These are phyloP conservation scores for Neurospora hispaniola DNA, from an alignment of 495 filamentous ascomycete species.

Conservation along the genomic window DNA sequence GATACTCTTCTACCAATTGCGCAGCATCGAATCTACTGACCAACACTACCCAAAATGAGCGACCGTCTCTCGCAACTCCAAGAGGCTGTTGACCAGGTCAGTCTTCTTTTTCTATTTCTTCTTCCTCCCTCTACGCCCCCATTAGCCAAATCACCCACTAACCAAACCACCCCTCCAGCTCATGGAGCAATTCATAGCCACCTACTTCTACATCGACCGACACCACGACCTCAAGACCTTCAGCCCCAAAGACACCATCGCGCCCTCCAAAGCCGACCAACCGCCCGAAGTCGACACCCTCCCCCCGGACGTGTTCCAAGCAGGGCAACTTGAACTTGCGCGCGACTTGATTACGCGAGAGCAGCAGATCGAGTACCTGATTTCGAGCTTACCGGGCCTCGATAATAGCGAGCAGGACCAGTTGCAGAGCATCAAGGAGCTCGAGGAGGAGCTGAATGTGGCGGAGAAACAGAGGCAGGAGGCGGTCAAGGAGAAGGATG, in stretches of 20 bases:
- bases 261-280: conserved; percentile 43
- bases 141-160: background rate
- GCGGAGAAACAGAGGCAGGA: conserved; percentile 61
- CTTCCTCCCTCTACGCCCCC: background rate
- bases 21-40: background rate
- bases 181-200: conserved; percentile 79
- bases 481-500: conserved; percentile 62
- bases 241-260: conserved; percentile 45
- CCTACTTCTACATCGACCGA: conserved; percentile 67
- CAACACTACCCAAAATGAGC: conserved; percentile 48
- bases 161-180: conserved; percentile 44
- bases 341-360: conserved; percentile 81
- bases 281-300: conserved; percentile 47
- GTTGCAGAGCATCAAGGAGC: conserved; percentile 55
- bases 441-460: conserved; percentile 65
- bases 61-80: conserved; percentile 91
- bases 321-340: conserved; percentile 68
- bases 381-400: conserved; percentile 75
- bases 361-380: conserved; percentile 86
- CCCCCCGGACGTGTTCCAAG: conserved; percentile 54
- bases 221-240: conserved; percentile 70
- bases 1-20: background rate
- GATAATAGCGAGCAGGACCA: conserved; percentile 79
- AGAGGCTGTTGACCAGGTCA: conserved; percentile 82
- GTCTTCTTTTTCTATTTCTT: conserved; percentile 1